Evolutionary conservation across 805 yeast genomes (phyloP), one percentile per base, ranked within the genome.

Genomic region (Ogataea nonfermentans): DNA sequence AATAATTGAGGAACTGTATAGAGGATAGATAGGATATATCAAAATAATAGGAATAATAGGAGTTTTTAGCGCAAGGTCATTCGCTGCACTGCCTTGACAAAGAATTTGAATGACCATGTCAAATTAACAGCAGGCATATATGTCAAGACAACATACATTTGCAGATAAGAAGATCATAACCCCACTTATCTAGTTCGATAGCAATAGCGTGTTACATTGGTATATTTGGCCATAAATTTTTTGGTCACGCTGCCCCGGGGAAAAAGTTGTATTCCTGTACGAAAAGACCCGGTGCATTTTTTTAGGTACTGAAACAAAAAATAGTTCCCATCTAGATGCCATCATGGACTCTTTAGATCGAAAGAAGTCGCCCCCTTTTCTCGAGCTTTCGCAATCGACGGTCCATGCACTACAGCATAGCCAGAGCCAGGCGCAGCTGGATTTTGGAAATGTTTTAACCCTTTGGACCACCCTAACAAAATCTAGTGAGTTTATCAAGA

Each of bases 1-100:
- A 6, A 69, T 85, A 14, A 74, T 85, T 7, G 63, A 70, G 39
- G 80, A 76, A 40, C 58, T 84, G 34, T 79, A 67, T 48, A 70
- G 89, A 53, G 83, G 84, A 6, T 51, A 28, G 11, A 38, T 13
- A 23, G 13, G 29, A 9, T 10, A 22, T 14, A 9, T 15, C 13
- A 30, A n/a, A 31, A 17, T 10, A 32, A 12, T 5, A 11, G 28
- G 28, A 23, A 27, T 31, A 30, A 11, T 17, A 12, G 23, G 24
- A 11, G 13, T n/a, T 17, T 13, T 14, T 15, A 10, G 16, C 4
- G n/a, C 26, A 8, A 6, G 35, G 40, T 36, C 40, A 36, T 28
- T 19, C 8, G 22, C 8, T 19, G 22, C 22, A 19, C 22, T 19
- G 22, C 22, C 22, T 19, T 19, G 22, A 8, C 22, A 19, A 5